Evolutionary conservation across 2,329 filamentous ascomycete genomes (phyloP), one percentile per base, ranked within the genome.

Genomic region (Curvularia sp.): DNA sequence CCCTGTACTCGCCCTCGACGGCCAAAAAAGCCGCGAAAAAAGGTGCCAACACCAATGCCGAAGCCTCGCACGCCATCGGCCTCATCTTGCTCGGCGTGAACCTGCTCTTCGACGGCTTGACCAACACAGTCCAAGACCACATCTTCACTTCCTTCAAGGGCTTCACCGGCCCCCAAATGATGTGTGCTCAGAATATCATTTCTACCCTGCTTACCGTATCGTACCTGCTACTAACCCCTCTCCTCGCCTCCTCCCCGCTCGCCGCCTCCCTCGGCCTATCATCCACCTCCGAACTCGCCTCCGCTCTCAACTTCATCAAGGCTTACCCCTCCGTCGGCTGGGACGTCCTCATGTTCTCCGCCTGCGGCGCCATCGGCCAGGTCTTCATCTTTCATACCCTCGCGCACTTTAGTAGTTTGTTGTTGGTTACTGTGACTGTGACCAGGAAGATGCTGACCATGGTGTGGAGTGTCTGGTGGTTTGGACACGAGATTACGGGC

Each of bases 391-490:
- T 97, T 83, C 93, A 96, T 79, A 98, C 95, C 0, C 85, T 99
- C 5, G 90, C 93, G 13, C 92, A 91, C 49, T 99, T 98, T 80
- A 95, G 91, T 9, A 95, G 90, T 9, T 86, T 99, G 49, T 85
- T 98, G 51, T 87, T 99, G 49, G 94, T 98, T 43, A 98, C 95
- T 4, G 93, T 99, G 2, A 99, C 93, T 1, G 95, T 99, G 46
- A 99, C 95, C 46, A 86, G 95, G 73, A 99, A 99, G 82, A 99
- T 99, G 95, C 86, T 98, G 76, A 98, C 94, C 66, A 99, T 99
- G 95, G 92, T 98, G 59, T 84, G 98, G 51, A 97, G 92, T 53
- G 95, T 99, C 28, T 83, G 98, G 60, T 93, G 92, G 80, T 99
- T 98, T 76, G 95, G 95, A 28, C 95, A 99, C 78, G 86, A 85